Evolutionary conservation across 2,329 filamentous ascomycete species (phyloP).

Genomic region (Hypocreales sp.): DNA sequence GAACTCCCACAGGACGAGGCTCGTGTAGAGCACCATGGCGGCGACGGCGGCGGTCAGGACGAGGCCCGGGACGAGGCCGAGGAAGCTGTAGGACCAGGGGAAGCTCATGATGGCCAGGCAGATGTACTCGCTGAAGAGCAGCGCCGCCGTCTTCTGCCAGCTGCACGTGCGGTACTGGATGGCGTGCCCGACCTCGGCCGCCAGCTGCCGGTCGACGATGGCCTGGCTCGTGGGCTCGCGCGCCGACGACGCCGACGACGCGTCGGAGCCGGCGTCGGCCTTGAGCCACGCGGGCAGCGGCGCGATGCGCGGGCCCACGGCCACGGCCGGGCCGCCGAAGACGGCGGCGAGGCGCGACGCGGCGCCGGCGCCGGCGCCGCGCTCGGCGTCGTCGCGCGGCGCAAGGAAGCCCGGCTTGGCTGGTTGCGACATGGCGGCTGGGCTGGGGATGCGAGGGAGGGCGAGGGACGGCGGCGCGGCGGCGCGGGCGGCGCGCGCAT

Average conservation of each 20-base stretch:
- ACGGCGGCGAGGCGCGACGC: slow-evolving; percentile 16
- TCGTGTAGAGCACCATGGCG: slow-evolving; percentile 66
- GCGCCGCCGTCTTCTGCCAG: slow-evolving; percentile 85
- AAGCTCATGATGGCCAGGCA: slow-evolving; percentile 90
- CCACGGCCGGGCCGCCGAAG: slow-evolving; percentile 23
- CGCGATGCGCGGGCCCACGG: slow-evolving; percentile 35
- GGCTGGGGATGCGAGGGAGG: too few relatives aligned
- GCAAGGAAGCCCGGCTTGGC: neutral
- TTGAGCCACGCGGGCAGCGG: slow-evolving; percentile 23
- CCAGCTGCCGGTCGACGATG: slow-evolving; percentile 52
- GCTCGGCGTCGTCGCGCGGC: slow-evolving; percentile 9
- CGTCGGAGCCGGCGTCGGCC: slow-evolving; percentile 14
- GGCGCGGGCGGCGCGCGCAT: too few relatives aligned
- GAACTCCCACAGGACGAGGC: slow-evolving; percentile 54
- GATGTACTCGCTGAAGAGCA: slow-evolving; percentile 92
- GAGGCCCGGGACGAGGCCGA: slow-evolving; percentile 72
- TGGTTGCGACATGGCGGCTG: neutral
- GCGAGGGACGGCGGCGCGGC: too few relatives aligned
- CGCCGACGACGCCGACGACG: slow-evolving; percentile 14
- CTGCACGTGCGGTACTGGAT: slow-evolving; percentile 90
- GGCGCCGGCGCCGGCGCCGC: slow-evolving; percentile 4
- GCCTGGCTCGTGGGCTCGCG: slow-evolving; percentile 18
- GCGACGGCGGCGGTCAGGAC: slow-evolving; percentile 73
- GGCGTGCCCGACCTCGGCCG: slow-evolving; percentile 57
- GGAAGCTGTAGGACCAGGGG: slow-evolving; percentile 77